A percentile compares a stretch with the other conserved stretches of the same genome.
phyloP scores from a whole-genome alignment of 2,329 filamentous ascomycete species.

The Leptographium procerum region DNA sequence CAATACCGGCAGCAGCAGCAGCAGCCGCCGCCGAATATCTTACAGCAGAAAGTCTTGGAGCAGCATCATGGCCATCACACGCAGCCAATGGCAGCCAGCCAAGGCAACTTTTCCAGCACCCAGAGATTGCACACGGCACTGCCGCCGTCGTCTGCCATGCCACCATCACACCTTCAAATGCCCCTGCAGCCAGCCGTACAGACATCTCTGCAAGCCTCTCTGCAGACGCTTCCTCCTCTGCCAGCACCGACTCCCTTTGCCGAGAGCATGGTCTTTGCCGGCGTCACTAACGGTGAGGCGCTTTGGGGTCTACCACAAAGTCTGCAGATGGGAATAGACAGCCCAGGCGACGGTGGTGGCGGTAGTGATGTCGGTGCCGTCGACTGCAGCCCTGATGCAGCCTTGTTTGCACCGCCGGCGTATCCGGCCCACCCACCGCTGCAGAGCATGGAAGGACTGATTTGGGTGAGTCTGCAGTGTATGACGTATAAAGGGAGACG shows the following conservation, averaged over 20 bases:
- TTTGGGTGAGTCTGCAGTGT: background rate
- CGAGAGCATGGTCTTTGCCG: slow-evolving; percentile 30
- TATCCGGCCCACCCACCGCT: background rate
- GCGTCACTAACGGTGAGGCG: slow-evolving; percentile 35
- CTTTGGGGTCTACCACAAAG: slow-evolving; percentile 30
- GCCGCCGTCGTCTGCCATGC: background rate
- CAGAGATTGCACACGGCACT: background rate
- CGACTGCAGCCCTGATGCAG: background rate
- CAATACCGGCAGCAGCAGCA: background rate
- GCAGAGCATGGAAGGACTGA: background rate
- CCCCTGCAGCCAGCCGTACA: background rate
- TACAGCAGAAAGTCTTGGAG: background rate
- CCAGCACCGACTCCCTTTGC: slow-evolving; percentile 7
- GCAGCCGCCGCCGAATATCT: background rate
- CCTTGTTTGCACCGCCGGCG: background rate
- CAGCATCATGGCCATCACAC: background rate
- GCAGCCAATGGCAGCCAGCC: background rate
- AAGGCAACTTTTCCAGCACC: background rate
- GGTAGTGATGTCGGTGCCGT: background rate
- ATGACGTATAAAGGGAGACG: too few species aligned
- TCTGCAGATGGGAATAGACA: slow-evolving; percentile 21
- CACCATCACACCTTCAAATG: background rate
- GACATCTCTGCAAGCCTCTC: background rate
- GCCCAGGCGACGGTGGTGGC: slow-evolving; percentile 23
- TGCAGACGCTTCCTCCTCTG: background rate